phyloP scores from a whole-genome alignment of 2,329 filamentous ascomycete species.

The Delphinella strobiligena region DNA sequence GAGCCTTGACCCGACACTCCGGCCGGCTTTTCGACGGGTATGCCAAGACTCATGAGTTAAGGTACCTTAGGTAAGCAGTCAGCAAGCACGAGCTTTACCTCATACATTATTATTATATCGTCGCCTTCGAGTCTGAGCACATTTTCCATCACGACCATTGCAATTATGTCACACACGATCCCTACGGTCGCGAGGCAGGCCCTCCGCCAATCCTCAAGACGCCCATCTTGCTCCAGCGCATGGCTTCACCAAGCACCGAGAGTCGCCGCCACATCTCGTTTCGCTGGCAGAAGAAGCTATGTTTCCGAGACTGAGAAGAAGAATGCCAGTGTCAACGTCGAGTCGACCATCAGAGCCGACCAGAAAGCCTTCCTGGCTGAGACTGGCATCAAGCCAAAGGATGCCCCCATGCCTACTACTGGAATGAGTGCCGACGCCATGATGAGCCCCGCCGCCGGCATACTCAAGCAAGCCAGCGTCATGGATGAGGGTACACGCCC shows the following conservation, averaged over 20 bases:
- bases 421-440: conserved; percentile 50
- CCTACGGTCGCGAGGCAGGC: conserved; percentile 65
- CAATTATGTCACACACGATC: conserved; percentile 39
- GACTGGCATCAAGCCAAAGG: conserved; percentile 41
- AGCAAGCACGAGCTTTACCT: too few species aligned
- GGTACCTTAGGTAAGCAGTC: too few species aligned
- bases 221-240: conserved; percentile 30
- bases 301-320: conserved; percentile 73
- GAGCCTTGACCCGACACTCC: too few species aligned
- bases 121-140: too few species aligned
- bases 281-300: conserved; percentile 49
- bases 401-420: conserved; percentile 49
- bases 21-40: too few species aligned
- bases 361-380: conserved; percentile 62
- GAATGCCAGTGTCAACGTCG: conserved; percentile 67
- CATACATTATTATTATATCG: too few species aligned
- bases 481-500: conserved; percentile 88
- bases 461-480: conserved; percentile 81
- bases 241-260: conserved; percentile 29
- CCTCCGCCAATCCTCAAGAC: conserved; percentile 45
- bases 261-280: conserved; percentile 24
- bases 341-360: conserved; percentile 75
- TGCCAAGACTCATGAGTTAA: too few species aligned
- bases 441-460: conserved; percentile 60
- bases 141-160: background rate